Base-by-base conservation (phyloP, 148 eudicot species). In the Cornus controversa region DNA sequence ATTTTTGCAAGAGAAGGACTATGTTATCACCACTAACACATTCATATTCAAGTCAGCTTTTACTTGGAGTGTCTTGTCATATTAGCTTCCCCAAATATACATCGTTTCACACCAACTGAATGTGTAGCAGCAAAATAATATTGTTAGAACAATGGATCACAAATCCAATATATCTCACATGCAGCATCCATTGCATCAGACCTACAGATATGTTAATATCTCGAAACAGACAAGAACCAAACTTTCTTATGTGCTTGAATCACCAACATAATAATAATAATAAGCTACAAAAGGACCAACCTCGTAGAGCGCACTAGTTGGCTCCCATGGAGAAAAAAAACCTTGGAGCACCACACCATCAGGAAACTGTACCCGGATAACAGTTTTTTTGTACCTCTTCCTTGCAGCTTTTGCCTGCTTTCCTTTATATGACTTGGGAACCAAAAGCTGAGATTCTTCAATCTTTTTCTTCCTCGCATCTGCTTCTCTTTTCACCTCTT, bases 301-400 rank as follows among this genome's bases (percentile, higher is more conserved):
- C 91, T 91, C 97, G 66, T 96, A 96, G 11, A 96, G 86, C 24
- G 82, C 85, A 40, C 83, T 88, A 29, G 99, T 96, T 54, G 91
- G 91, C 75, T 96, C 98, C 71, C 72, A 64, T 22, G 98, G 96
- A 36, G 82, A 85, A 73, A 96, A 96, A 65, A 90, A 84, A 63
- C 92, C 98, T 86, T 96, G 99, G 69, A 96, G 99, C 81, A 96
- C 95, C 68, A 96, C 99, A 27, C 95, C 95, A 81, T 96, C 98
- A 72, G 99, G 99, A 76, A 96, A 96, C 78, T 96, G 98, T 16
- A 96, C 80, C 77, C 99, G 84, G 31, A 96, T 89, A 37, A 96
- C 84, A 23, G 94, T 83, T 81, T 74, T 89, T 7, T 40, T 83
- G 80, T 92, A 92, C 84, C 82, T 87, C 77, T 82, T 91, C 47